Percentiles rank a stretch among this genome's conserved stretches.
Conservation (phyloP, 176 grass and related monocot species). For the Poa annua region DNA sequence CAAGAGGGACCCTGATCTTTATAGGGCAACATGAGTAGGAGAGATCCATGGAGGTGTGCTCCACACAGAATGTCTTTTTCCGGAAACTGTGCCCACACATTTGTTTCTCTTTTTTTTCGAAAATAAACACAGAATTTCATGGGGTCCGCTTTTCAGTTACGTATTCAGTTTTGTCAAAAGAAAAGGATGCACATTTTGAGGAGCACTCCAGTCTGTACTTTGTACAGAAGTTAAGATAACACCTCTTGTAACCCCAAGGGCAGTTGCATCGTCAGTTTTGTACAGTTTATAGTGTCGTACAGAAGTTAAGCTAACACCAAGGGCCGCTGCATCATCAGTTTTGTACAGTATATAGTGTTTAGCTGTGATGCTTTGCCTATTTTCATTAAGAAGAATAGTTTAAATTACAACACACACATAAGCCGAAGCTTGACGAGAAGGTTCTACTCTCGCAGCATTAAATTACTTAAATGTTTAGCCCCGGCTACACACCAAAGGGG, state of each 20-base stretch:
- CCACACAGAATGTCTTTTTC: background rate
- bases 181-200: slow-evolving; percentile 4
- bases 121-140: slow-evolving; percentile 2
- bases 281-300: background rate
- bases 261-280: too few species aligned
- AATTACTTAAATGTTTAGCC: too few species aligned
- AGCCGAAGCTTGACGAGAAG: too few species aligned
- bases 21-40: slow-evolving; percentile 26
- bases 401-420: too few species aligned
- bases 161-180: slow-evolving; percentile 1
- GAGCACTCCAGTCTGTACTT: background rate
- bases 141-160: slow-evolving; percentile 32
- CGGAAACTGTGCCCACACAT: background rate
- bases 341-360: too few species aligned
- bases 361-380: too few species aligned
- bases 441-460: too few species aligned
- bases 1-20: slow-evolving; percentile 29
- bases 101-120: too few species aligned
- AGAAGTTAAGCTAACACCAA: background rate
- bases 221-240: background rate
- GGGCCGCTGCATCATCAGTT: too few species aligned
- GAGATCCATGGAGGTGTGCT: background rate
- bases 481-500: too few species aligned
- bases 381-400: too few species aligned
- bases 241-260: too few species aligned